These are phyloP conservation scores for Microcos paniculata DNA, from an alignment of 345 rosid species.

Conservation along the genomic window DNA sequence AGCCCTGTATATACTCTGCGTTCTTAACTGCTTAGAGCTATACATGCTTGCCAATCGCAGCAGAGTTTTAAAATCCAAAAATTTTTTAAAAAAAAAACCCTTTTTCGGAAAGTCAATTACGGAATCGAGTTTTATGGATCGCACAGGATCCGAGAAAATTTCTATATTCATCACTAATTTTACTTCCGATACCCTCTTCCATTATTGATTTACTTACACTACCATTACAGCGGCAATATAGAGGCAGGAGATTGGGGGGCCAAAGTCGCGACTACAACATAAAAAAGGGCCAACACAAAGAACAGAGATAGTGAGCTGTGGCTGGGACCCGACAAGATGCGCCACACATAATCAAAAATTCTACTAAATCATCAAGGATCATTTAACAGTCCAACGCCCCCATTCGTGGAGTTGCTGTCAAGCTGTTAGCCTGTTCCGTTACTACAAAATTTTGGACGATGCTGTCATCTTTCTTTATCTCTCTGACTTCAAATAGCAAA, in stretches of 20 bases:
- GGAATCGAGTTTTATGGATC: neutral
- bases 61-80: neutral
- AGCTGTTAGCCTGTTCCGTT: neutral
- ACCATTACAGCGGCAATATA: neutral
- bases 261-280: neutral
- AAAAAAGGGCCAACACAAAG: neutral
- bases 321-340: conserved; percentile 12
- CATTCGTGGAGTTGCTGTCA: neutral
- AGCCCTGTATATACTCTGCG: neutral
- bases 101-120: neutral
- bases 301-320: neutral
- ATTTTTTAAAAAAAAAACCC: neutral
- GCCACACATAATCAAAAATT: neutral
- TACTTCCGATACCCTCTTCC: conserved; percentile 4
- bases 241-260: neutral
- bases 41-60: neutral
- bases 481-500: neutral
- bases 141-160: neutral
- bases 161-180: neutral
- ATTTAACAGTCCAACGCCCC: neutral
- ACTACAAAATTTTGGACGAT: neutral
- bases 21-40: neutral
- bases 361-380: neutral
- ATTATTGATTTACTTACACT: conserved; percentile 10
- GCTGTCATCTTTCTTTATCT: neutral